phyloP scores from a whole-genome alignment of 345 rosid species.

The Camelina neglecta region DNA sequence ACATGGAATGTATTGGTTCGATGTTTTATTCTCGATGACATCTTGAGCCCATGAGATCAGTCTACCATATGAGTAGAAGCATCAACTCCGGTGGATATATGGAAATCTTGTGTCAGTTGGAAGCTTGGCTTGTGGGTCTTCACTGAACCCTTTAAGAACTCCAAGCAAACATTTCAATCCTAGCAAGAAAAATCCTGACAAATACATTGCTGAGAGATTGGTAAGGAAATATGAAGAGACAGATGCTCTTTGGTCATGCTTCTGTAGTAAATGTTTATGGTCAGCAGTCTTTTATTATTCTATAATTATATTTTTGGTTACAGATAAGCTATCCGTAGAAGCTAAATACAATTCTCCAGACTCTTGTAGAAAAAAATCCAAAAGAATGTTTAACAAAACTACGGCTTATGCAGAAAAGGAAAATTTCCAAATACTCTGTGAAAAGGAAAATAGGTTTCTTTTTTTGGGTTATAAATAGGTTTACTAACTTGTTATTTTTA shows the following conservation, averaged over 20 bases:
- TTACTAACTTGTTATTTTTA: too few relatives aligned
- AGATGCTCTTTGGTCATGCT: not conserved
- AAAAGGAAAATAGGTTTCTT: too few relatives aligned
- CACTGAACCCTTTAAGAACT: slow-evolving; percentile 7
- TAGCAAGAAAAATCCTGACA: slow-evolving; percentile 2
- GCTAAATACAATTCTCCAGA: too few relatives aligned
- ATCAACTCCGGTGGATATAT: not conserved
- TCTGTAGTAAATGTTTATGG: slow-evolving; percentile 22
- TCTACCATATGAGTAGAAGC: slow-evolving; percentile 24
- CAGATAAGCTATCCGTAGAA: not conserved
- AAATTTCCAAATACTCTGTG: too few relatives aligned
- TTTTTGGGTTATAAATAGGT: too few relatives aligned
- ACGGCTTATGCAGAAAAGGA: too few relatives aligned
- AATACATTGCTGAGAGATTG: slow-evolving; percentile 15
- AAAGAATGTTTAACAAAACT: too few relatives aligned
- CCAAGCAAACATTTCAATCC: not conserved
- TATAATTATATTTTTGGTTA: not conserved
- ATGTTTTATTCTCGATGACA: slow-evolving; percentile 57
- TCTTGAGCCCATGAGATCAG: slow-evolving; percentile 47
- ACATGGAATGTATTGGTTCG: slow-evolving; percentile 75
- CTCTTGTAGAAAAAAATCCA: too few relatives aligned
- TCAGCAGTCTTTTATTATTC: not conserved
- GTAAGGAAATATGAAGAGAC: slow-evolving; percentile 20
- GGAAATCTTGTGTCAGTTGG: slow-evolving; percentile 7
- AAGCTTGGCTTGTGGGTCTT: slow-evolving; percentile 14